Evolutionary conservation across 441 rosid genomes (phyloP), one percentile per base, ranked within the genome.

Genomic region (Adansonia madagascariensis): DNA sequence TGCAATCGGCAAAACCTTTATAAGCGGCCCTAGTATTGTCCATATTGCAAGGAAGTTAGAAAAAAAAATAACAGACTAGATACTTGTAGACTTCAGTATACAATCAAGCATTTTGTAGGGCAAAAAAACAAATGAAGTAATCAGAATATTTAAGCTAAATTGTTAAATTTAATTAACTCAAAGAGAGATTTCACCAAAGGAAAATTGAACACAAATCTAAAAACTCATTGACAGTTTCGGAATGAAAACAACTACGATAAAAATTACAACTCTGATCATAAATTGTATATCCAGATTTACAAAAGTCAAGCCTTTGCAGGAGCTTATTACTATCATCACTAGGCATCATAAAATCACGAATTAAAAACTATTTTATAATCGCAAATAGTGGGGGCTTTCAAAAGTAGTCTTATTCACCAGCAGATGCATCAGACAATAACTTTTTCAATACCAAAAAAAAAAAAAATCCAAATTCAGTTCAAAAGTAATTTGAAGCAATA

Each of bases 1-100:
- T 87, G 78, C 91, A 93, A 86, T 97, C 98, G 18, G 97, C 91
- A 85, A 91, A 97, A 75, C 99, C 99, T 84, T 97, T 97, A 90
- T 97, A 97, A 62, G 98, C 99, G 72, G 98, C 99, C 98, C 98
- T 97, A 84, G 79, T 31, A 46, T 85, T 87, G 75, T 77, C 91
- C 86, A 87, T 69, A 75, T 68, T 74, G 65, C 75, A 78, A 69
- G 53, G 11, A 64, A 75, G 27, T 75, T 64, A 75, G 72, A 27
- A 77, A 61, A 55, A 57, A 69, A n/a, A 17, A 77, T 66, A 35
- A 75, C 61, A 75, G 77, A 79, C 22, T 5, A 10, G 35, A 71
- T 20, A 17, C 31, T 39, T 39, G 50, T 39, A 55, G 55, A 39
- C 35, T 55, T 56, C 75, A 39, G 39, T 10, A 8, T 8, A 56